Evolutionary conservation across 2,329 filamentous ascomycete genomes (phyloP).

Genomic region (Colletotrichum eleusines): DNA sequence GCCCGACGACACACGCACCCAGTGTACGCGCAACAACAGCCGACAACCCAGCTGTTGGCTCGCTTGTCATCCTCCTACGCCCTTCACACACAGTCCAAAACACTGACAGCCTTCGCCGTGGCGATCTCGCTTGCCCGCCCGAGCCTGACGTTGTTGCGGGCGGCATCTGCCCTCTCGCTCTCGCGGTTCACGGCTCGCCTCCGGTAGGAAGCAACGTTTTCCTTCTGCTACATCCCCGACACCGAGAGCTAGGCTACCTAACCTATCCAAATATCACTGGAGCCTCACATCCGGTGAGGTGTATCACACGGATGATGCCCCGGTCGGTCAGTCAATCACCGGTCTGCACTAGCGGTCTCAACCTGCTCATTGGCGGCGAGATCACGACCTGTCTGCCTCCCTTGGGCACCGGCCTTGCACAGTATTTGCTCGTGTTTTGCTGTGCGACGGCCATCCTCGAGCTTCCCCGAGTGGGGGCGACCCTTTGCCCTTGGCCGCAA

Average conservation of each 20-base stretch:
- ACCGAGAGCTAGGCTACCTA: not conserved
- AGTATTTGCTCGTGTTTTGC: not conserved
- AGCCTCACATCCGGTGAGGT: not conserved
- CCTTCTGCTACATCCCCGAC: constrained; percentile 7
- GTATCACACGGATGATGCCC: not conserved
- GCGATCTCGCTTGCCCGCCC: not conserved
- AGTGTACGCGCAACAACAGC: not conserved
- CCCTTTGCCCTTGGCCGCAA: constrained; percentile 7
- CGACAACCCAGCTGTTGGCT: not conserved
- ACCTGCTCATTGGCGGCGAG: not conserved
- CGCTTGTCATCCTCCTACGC: constrained; percentile 9
- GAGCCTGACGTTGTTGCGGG: not conserved
- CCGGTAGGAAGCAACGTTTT: constrained; percentile 5
- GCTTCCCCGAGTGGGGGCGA: not conserved
- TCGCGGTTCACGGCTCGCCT: constrained; percentile 14
- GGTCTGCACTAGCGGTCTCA: constrained; percentile 11
- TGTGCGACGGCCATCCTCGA: not conserved
- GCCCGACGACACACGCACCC: not conserved
- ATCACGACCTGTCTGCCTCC: not conserved
- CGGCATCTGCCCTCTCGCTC: not conserved
- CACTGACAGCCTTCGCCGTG: constrained; percentile 7
- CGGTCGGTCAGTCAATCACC: not conserved
- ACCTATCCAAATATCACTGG: not conserved
- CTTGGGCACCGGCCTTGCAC: not conserved
- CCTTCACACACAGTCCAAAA: constrained; percentile 26